Conservation (phyloP, 306 rosid species). For the Cyclanthera cordifolia region DNA sequence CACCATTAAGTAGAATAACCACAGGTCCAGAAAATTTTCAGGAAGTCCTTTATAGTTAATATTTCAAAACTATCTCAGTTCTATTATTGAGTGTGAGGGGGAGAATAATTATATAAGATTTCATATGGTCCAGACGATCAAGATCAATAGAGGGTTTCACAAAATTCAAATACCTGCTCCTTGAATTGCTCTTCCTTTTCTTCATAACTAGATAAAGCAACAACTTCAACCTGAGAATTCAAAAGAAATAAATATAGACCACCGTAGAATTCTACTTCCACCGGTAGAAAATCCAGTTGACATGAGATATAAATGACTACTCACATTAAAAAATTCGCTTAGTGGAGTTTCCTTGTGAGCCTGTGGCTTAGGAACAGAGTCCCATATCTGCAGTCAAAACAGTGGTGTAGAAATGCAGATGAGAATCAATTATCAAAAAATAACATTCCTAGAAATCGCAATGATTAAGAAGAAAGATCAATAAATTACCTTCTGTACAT, state of each 20-base stretch:
- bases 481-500: conserved; percentile 71
- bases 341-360: conserved; percentile 84
- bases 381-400: conserved; percentile 70
- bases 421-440: background rate
- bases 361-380: conserved; percentile 89
- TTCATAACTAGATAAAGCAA: conserved; percentile 92
- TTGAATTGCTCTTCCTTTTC: conserved; percentile 93
- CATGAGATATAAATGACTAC: conserved; percentile 16
- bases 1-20: background rate
- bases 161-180: conserved; percentile 56
- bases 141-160: background rate
- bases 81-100: background rate
- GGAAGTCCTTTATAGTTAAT: too few species aligned
- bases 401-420: conserved; percentile 1
- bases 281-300: background rate
- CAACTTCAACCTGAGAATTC: conserved; percentile 71
- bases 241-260: background rate
- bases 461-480: background rate
- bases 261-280: background rate
- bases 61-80: background rate
- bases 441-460: background rate
- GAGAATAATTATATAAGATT: background rate
- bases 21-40: too few species aligned
- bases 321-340: conserved; percentile 87
- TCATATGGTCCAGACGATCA: background rate